Percentiles rank a stretch among this genome's conserved stretches.
Evolutionary conservation across 78 protist species (phyloP).

Genomic region (Dictyostelium capitatum): DNA sequence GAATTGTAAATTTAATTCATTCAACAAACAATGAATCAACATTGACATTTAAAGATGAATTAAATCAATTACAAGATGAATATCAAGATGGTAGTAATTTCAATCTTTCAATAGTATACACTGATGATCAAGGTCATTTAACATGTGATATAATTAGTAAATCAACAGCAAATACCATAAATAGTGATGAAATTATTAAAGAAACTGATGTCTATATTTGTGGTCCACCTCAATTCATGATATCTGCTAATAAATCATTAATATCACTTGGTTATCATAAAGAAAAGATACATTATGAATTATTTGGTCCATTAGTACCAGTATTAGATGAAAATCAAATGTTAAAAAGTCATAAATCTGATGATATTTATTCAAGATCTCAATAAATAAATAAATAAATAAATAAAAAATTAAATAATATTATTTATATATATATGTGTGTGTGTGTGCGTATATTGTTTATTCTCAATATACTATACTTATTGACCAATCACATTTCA

Average conservation of each 20-base stretch:
- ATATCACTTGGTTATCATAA: background rate
- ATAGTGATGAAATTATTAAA: too few relatives aligned
- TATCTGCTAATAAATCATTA: background rate
- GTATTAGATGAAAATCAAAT: background rate
- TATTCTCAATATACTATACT: too few relatives aligned
- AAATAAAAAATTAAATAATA: too few relatives aligned
- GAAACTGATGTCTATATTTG: constrained; percentile 25
- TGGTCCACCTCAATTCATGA: constrained; percentile 58
- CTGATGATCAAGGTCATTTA: background rate
- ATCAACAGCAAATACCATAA: background rate
- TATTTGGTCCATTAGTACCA: constrained; percentile 68
- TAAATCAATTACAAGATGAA: background rate
- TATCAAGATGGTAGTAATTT: background rate
- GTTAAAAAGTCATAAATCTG: background rate
- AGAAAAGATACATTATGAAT: constrained; percentile 39
- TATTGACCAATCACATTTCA: too few relatives aligned
- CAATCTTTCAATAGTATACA: background rate
- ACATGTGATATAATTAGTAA: background rate
- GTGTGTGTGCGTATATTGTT: too few relatives aligned
- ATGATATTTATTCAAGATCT: too few relatives aligned
- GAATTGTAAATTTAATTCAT: constrained; percentile 9
- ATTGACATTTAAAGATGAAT: constrained; percentile 22
- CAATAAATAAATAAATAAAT: too few relatives aligned
- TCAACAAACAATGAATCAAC: background rate
- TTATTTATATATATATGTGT: too few relatives aligned